These are phyloP conservation scores for Potentilla sterilis DNA, from an alignment of 306 rosid species.

Conservation along the genomic window DNA sequence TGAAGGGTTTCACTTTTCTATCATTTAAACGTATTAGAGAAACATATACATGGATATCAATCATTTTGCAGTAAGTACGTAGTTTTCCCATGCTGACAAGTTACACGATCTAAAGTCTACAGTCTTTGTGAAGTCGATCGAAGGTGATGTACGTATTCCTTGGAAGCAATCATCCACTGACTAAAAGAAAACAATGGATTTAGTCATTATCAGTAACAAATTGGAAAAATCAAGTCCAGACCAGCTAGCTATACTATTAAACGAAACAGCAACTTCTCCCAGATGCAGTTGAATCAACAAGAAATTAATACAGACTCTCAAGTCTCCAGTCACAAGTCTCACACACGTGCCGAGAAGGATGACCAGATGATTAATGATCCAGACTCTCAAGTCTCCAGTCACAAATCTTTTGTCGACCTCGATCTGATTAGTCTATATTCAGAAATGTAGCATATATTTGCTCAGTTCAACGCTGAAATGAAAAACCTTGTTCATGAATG, in stretches of 20 bases:
- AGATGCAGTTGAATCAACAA: background rate
- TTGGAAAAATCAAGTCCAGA: background rate
- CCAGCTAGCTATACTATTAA: background rate
- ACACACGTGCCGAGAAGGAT: constrained; percentile 22
- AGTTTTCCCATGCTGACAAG: background rate
- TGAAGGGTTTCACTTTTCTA: background rate
- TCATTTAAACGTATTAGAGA: background rate
- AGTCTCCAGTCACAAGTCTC: constrained; percentile 11
- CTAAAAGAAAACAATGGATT: background rate
- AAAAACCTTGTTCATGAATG: constrained; percentile 8
- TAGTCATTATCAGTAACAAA: background rate
- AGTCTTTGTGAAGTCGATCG: constrained; percentile 17
- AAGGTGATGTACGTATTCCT: background rate
- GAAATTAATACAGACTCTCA: background rate
- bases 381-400: no score
- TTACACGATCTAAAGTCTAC: background rate
- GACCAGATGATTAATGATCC: constrained; percentile 8
- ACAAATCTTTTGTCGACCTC: no score
- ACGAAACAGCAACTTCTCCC: background rate
- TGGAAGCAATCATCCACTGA: background rate
- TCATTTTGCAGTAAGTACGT: background rate
- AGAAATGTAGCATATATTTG: background rate
- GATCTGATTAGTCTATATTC: background rate
- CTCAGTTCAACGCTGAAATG: background rate
- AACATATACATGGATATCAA: background rate